Percentiles rank a stretch among this genome's conserved stretches.
Evolutionary conservation across 495 filamentous ascomycete species (phyloP).

Genomic region (Aspergillus ostianus): DNA sequence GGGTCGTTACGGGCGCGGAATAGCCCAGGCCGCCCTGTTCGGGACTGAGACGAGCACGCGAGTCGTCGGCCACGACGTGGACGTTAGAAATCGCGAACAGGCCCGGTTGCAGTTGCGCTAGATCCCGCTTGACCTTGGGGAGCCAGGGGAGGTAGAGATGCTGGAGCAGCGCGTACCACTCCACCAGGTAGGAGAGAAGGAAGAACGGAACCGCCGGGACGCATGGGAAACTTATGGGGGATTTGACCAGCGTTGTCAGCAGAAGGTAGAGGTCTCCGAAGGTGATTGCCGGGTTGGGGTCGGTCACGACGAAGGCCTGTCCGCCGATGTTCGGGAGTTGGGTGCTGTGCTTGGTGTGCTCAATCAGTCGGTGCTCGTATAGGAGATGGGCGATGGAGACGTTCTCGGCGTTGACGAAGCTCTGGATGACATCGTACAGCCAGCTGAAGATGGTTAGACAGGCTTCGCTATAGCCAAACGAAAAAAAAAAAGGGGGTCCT

Average conservation of each 20-base stretch:
- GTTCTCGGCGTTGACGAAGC: constrained; percentile 57
- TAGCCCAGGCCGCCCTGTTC: constrained; percentile 53
- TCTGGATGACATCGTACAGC: constrained; percentile 49
- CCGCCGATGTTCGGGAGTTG: constrained; percentile 39
- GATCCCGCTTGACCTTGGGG: constrained; percentile 38
- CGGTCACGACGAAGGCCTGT: constrained; percentile 40
- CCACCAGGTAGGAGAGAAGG: constrained; percentile 47
- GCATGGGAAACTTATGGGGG: constrained; percentile 30
- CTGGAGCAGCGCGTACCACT: constrained; percentile 48
- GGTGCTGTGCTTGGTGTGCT: constrained; percentile 40
- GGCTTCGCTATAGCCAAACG: constrained; percentile 15
- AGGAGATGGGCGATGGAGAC: constrained; percentile 57
- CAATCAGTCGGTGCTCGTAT: constrained; percentile 55
- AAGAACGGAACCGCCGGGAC: constrained; percentile 33
- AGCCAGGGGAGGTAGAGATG: constrained; percentile 41
- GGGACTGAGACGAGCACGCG: constrained; percentile 38
- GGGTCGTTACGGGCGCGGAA: constrained; percentile 45
- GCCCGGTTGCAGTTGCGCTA: constrained; percentile 52
- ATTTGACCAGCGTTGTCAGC: constrained; percentile 29
- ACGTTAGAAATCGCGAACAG: constrained; percentile 51
- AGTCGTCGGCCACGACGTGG: constrained; percentile 49
- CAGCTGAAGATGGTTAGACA: constrained; percentile 37
- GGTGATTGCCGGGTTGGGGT: constrained; percentile 36
- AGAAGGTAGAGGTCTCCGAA: constrained; percentile 39
- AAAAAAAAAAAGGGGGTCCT: constrained; percentile 1